phyloP scores from a whole-genome alignment of 2,329 filamentous ascomycete genomes.

The Sporothrix curviconia region DNA sequence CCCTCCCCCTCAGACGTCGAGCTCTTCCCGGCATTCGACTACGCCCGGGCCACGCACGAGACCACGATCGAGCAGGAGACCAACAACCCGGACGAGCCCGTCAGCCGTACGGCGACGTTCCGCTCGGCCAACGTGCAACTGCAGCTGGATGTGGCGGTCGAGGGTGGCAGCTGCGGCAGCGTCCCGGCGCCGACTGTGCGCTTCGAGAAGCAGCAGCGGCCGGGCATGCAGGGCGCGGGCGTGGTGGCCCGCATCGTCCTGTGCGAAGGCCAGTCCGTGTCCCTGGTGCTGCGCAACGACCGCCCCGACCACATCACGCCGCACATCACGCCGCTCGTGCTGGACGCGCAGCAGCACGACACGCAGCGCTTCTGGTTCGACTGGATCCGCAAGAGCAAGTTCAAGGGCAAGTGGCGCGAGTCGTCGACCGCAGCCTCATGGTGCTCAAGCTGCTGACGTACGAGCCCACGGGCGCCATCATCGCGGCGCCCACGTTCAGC shows the following conservation, averaged over 20 bases:
- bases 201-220: conserved; percentile 48
- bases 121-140: conserved; percentile 52
- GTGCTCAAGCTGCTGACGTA: conserved; percentile 71
- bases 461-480: conserved; percentile 70
- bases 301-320: conserved; percentile 50
- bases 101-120: conserved; percentile 59
- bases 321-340: conserved; percentile 49
- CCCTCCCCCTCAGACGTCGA: conserved; percentile 47
- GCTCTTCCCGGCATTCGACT: conserved; percentile 67
- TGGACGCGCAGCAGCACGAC: conserved; percentile 59
- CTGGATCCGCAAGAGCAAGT: conserved; percentile 65
- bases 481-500: conserved; percentile 71
- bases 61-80: conserved; percentile 47
- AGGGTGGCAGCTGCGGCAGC: conserved; percentile 32
- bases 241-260: conserved; percentile 55
- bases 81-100: conserved; percentile 29
- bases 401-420: conserved; percentile 66
- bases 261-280: conserved; percentile 60
- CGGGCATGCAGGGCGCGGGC: conserved; percentile 53
- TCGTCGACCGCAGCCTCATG: conserved; percentile 63
- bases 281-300: conserved; percentile 62
- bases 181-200: conserved; percentile 42
- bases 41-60: conserved; percentile 56
- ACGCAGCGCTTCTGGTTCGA: conserved; percentile 67
- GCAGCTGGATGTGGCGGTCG: conserved; percentile 61